Evolutionary conservation across 176 grass and related monocot genomes (phyloP).

Genomic region (Echinochloa phyllopogon): DNA sequence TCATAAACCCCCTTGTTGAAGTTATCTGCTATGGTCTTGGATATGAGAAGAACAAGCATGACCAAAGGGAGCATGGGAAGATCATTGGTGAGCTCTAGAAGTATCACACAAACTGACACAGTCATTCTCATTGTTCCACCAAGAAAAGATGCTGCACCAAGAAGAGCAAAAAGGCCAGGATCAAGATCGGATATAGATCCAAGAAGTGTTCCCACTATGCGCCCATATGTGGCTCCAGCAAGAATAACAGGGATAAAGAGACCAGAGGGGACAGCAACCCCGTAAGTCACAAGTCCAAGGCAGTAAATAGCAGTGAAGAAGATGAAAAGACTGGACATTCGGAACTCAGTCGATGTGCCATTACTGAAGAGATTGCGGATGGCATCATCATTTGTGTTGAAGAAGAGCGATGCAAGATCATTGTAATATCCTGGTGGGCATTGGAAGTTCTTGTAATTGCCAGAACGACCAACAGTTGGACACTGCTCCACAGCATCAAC

Average conservation of each 20-base stretch:
- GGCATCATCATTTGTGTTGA: constrained; percentile 96
- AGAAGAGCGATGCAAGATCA: constrained; percentile 82
- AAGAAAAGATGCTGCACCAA: constrained; percentile 82
- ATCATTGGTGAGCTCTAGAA: constrained; percentile 90
- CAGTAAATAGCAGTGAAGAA: constrained; percentile 77
- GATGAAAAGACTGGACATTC: constrained; percentile 67
- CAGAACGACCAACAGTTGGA: constrained; percentile 71
- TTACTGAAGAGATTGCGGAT: constrained; percentile 91
- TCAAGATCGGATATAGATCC: constrained; percentile 70
- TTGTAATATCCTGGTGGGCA: constrained; percentile 89
- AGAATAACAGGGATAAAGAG: constrained; percentile 97
- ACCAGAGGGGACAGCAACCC: constrained; percentile 83
- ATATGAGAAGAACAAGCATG: constrained; percentile 95
- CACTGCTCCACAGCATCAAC: constrained; percentile 56
- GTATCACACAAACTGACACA: constrained; percentile 86
- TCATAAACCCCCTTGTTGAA: constrained; percentile 94
- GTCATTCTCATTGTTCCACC: constrained; percentile 98
- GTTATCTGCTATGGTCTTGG: constrained; percentile 82
- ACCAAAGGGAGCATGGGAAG: constrained; percentile 81
- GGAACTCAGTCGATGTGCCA: constrained; percentile 63
- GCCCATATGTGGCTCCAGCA: constrained; percentile 71
- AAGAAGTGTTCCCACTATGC: constrained; percentile 77
- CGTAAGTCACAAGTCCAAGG: constrained; percentile 78
- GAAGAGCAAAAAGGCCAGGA: constrained; percentile 79
- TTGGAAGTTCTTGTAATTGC: constrained; percentile 86